Percentiles rank a stretch among this genome's conserved stretches.
These are phyloP conservation scores for Fusarium floridanum DNA, from an alignment of 2,329 filamentous ascomycete species.

Conservation along the genomic window DNA sequence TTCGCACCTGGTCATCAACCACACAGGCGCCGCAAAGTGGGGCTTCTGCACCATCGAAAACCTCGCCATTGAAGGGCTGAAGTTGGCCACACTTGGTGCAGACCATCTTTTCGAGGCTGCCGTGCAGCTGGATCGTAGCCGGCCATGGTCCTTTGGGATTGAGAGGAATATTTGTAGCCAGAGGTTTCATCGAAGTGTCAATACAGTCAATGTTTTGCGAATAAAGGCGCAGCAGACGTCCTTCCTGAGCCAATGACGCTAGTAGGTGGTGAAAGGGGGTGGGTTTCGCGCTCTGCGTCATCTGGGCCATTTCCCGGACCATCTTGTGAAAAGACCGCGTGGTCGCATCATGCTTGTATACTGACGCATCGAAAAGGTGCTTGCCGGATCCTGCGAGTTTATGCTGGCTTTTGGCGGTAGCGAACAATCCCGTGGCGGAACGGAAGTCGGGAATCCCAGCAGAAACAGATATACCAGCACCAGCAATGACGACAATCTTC, in stretches of 20 bases:
- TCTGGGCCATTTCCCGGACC: conserved; percentile 87
- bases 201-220: conserved; percentile 98
- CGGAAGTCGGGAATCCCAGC: conserved; percentile 98
- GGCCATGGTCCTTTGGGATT: conserved; percentile 91
- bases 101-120: conserved; percentile 94
- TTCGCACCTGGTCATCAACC: conserved; percentile 81
- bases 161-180: conserved; percentile 85
- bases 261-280: conserved; percentile 95
- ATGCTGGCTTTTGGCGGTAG: conserved; percentile 84
- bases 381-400: conserved; percentile 92
- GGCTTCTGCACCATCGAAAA: conserved; percentile 87
- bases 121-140: conserved; percentile 91
- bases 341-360: conserved; percentile 91
- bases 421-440: conserved; percentile 90
- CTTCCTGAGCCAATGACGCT: conserved; percentile 88
- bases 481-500: conserved; percentile 97
- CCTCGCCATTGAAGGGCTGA: conserved; percentile 78
- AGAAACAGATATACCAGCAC: conserved; percentile 96
- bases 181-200: conserved; percentile 84
- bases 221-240: conserved; percentile 89
- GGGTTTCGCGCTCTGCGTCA: conserved; percentile 82
- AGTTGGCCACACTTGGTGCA: conserved; percentile 92
- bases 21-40: conserved; percentile 84
- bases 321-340: conserved; percentile 95
- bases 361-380: conserved; percentile 95